phyloP scores from a whole-genome alignment of 2,329 filamentous ascomycete genomes.

The Scedosporium aurantiacum region DNA sequence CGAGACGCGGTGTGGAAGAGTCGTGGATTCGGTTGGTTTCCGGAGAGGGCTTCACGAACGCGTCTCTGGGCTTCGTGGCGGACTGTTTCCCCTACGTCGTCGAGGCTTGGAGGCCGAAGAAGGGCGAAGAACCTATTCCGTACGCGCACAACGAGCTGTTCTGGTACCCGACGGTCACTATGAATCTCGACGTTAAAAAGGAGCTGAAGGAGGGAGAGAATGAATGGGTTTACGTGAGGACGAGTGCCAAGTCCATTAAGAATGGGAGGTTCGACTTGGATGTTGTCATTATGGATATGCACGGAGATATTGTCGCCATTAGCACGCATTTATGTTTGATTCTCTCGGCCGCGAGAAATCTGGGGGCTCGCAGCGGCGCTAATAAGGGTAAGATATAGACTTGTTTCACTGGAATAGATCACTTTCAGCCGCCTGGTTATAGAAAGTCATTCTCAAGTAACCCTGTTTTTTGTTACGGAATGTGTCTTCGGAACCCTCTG shows the following conservation, averaged over 20 bases:
- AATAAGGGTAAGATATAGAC: background rate
- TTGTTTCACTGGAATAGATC: background rate
- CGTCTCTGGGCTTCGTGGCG: slow-evolving; percentile 50
- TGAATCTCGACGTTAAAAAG: slow-evolving; percentile 72
- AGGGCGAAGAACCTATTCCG: slow-evolving; percentile 20
- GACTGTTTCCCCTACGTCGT: slow-evolving; percentile 61
- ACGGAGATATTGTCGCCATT: slow-evolving; percentile 19
- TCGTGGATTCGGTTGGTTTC: slow-evolving; percentile 56
- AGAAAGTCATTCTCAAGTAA: background rate
- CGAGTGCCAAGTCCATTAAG: slow-evolving; percentile 53
- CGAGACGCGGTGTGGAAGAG: slow-evolving; percentile 27
- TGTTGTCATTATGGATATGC: slow-evolving; percentile 49
- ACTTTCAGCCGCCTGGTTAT: background rate
- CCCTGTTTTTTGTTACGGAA: background rate
- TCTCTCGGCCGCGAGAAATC: slow-evolving; percentile 11
- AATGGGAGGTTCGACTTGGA: slow-evolving; percentile 69
- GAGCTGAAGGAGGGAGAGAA: slow-evolving; percentile 54
- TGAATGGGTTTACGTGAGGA: slow-evolving; percentile 60
- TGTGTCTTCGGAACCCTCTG: background rate
- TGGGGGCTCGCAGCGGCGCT: slow-evolving; percentile 2
- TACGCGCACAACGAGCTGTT: slow-evolving; percentile 25
- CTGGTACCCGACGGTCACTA: slow-evolving; percentile 67
- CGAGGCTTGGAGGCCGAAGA: slow-evolving; percentile 33
- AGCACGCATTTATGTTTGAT: slow-evolving; percentile 12
- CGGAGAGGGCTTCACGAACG: slow-evolving; percentile 51